phyloP scores from a whole-genome alignment of 2,329 filamentous ascomycete genomes.

The Neoscytalidium dimidiatum region DNA sequence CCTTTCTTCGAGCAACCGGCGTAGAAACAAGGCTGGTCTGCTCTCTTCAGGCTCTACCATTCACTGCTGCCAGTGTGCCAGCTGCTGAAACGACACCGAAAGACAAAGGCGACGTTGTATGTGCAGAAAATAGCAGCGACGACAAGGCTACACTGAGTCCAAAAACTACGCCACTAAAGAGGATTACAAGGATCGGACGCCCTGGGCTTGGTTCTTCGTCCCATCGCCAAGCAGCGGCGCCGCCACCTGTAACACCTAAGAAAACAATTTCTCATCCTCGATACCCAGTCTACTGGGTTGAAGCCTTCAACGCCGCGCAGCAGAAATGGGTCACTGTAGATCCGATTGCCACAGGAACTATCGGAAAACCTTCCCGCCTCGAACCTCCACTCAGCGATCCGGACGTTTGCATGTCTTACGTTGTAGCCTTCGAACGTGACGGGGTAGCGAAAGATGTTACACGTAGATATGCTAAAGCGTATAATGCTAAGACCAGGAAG shows the following conservation, averaged over 20 bases:
- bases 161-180: not conserved
- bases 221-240: not conserved
- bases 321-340: constrained; percentile 94
- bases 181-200: constrained; percentile 13
- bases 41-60: constrained; percentile 81
- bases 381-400: constrained; percentile 81
- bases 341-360: constrained; percentile 75
- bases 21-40: constrained; percentile 83
- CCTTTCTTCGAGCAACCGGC: constrained; percentile 78
- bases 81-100: constrained; percentile 29
- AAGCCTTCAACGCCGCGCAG: constrained; percentile 80
- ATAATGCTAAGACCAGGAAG: constrained; percentile 85
- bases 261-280: constrained; percentile 29
- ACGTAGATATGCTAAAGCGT: constrained; percentile 81
- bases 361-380: constrained; percentile 73
- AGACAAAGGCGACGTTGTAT: constrained; percentile 27
- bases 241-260: not conserved
- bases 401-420: constrained; percentile 79
- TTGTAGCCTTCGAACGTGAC: constrained; percentile 80
- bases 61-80: constrained; percentile 48
- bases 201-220: not conserved
- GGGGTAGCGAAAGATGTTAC: constrained; percentile 83
- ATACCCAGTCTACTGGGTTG: constrained; percentile 91
- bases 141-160: not conserved
- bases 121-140: not conserved